These are phyloP conservation scores for Cladosporium phlei DNA, from an alignment of 2,329 filamentous ascomycete genomes.

Conservation along the genomic window DNA sequence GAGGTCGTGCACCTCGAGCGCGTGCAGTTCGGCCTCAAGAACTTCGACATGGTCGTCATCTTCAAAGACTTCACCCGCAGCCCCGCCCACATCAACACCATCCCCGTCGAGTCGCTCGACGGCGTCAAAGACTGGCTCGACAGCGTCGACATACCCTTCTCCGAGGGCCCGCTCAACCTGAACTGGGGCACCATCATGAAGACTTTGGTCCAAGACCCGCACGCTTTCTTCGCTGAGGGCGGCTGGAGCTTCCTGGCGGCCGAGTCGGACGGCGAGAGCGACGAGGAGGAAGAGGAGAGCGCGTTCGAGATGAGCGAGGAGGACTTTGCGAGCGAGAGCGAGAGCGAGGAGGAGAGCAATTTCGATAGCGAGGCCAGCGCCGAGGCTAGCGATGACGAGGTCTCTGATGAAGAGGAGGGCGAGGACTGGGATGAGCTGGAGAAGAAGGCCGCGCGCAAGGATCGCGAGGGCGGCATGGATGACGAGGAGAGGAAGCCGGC, in stretches of 20 bases:
- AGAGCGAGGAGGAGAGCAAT: conserved; percentile 82
- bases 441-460: conserved; percentile 69
- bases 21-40: conserved; percentile 93
- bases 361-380: conserved; percentile 86
- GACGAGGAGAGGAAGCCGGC: conserved; percentile 63
- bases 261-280: conserved; percentile 80
- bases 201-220: conserved; percentile 88
- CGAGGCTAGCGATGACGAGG: conserved; percentile 70
- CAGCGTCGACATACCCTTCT: conserved; percentile 88
- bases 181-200: conserved; percentile 99
- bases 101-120: conserved; percentile 90
- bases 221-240: conserved; percentile 90
- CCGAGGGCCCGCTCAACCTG: conserved; percentile 90
- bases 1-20: conserved; percentile 94
- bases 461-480: conserved; percentile 50
- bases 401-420: conserved; percentile 60
- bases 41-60: conserved; percentile 97
- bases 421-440: conserved; percentile 96
- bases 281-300: conserved; percentile 71
- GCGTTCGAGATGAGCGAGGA: conserved; percentile 87
- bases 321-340: conserved; percentile 72
- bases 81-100: conserved; percentile 94
- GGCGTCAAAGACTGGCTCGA: conserved; percentile 97
- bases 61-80: conserved; percentile 95
- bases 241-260: conserved; percentile 90